Evolutionary conservation across 805 yeast genomes (phyloP), one percentile per base, ranked within the genome.

Genomic region (Starmerella scarabaei): DNA sequence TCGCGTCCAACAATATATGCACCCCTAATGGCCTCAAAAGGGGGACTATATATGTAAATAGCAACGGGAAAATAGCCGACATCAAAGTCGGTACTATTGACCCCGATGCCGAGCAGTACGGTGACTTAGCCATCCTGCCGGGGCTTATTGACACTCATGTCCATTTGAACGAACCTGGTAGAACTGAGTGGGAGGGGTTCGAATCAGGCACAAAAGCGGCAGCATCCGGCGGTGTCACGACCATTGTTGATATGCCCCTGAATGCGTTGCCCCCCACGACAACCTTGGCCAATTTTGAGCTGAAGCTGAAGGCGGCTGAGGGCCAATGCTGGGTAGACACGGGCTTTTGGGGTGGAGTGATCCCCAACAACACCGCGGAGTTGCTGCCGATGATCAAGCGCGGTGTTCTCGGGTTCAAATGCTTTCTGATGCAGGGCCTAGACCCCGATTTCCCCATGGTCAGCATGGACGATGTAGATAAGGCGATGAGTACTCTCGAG

Each of bases 121-220:
- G 79, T 3, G 84, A 86, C 0, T 57, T 64, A 17, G 72, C 71
- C 24, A 68, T 86, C 11, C 64, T 88, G 65, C 96, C 97, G 0
- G 97, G 97, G 0, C 68, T 86, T 23, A 93, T 86, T 3, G 97
- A 86, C 55, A 72, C 94, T 4, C 97, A 86, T 58, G 97, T 86
- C 20, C 97, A 86, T 55, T 64, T 86, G 51, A 88, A 88, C 58
- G 97, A 88, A 52, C 96, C 97, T 0, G 97, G 97, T n/a, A 66
- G 96, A 51, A 86, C 96, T 1, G 94, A 85, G 47, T 86, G 97
- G 97, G 97, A 86, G 60, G 97, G 97, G 1, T 86, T 88, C 57
- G 94, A 77, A n/a, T 80, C 94, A 0, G 97, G 97, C 0, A 86
- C 97, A 0, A 77, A 78, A 56, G 81, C 94, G 2, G 96, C 96